These are phyloP conservation scores for Pseudognaphalium luteoalbum DNA, from an alignment of 129 eudicot species.

Conservation along the genomic window DNA sequence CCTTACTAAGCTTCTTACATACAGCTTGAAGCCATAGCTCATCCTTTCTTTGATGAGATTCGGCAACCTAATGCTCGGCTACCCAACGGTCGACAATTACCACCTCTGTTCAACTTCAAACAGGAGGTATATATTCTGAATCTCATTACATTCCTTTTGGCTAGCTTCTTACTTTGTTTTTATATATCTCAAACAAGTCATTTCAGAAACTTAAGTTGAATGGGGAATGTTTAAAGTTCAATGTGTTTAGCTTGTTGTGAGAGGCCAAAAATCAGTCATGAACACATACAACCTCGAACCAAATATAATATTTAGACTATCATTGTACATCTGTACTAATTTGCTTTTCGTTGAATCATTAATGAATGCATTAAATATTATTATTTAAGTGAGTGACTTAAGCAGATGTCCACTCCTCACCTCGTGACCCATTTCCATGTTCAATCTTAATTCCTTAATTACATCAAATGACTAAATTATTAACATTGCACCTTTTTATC, in stretches of 20 bases:
- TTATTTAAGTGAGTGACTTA: not conserved
- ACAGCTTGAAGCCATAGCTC: conserved; percentile 92
- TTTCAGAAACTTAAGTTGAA: not conserved
- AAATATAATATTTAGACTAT: not conserved
- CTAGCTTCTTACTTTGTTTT: not conserved
- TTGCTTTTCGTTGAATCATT: not conserved
- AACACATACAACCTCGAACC: not conserved
- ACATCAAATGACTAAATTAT: not conserved
- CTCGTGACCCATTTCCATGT: not conserved
- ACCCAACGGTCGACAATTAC: conserved; percentile 80
- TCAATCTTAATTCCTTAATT: not conserved
- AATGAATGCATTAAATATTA: not conserved
- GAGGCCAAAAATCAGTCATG: not conserved
- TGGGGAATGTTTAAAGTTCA: not conserved
- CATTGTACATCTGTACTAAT: not conserved
- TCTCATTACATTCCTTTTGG: not conserved
- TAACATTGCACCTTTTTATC: conserved; percentile 11
- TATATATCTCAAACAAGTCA: not conserved
- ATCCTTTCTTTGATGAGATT: conserved; percentile 94
- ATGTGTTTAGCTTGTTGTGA: not conserved
- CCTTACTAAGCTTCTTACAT: conserved; percentile 25
- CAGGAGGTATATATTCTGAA: conserved; percentile 59
- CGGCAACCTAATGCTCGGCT: conserved; percentile 84
- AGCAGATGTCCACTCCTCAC: not conserved
- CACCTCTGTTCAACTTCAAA: conserved; percentile 86